A percentile compares a stretch with the other conserved stretches of the same genome.
phyloP scores from a whole-genome alignment of 192 early-diverging fungal species.

The Entrophospora sp. region DNA sequence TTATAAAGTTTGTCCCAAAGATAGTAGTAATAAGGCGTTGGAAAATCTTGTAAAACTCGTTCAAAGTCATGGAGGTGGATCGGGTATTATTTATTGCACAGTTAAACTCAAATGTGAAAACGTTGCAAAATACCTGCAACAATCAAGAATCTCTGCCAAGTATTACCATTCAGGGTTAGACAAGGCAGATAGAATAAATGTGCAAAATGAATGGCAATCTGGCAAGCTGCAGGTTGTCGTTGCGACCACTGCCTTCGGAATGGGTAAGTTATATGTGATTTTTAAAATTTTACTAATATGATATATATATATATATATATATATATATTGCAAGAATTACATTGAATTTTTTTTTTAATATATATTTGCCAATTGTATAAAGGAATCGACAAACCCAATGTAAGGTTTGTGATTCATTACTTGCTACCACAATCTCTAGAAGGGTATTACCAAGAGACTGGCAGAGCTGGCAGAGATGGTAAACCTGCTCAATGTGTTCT shows the following conservation, averaged over 20 bases:
- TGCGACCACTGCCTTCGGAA: conserved; percentile 95
- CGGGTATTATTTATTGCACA: conserved; percentile 89
- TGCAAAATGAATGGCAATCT: conserved; percentile 79
- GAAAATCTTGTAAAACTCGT: conserved; percentile 71
- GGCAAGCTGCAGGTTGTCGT: conserved; percentile 75
- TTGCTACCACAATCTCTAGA: conserved; percentile 83
- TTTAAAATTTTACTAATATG: no score
- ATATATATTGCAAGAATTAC: no score
- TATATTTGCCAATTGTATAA: no score
- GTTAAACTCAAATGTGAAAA: conserved; percentile 75
- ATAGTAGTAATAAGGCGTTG: conserved; percentile 29
- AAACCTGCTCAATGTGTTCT: conserved; percentile 73
- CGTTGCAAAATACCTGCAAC: conserved; percentile 59
- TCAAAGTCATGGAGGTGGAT: conserved; percentile 49
- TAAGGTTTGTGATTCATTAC: conserved; percentile 95
- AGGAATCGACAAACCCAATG: conserved; percentile 94
- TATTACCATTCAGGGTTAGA: conserved; percentile 88
- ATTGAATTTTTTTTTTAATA: no score
- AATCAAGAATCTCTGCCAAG: conserved; percentile 48
- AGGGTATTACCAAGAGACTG: conserved; percentile 96
- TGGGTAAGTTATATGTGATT: no score
- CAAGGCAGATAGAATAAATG: conserved; percentile 60
- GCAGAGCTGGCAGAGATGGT: conserved; percentile 92
- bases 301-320: no score
- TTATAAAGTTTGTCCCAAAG: conserved; percentile 62